These are phyloP conservation scores for Bertia moriformis DNA, from an alignment of 2,329 filamentous ascomycete genomes.

Conservation along the genomic window DNA sequence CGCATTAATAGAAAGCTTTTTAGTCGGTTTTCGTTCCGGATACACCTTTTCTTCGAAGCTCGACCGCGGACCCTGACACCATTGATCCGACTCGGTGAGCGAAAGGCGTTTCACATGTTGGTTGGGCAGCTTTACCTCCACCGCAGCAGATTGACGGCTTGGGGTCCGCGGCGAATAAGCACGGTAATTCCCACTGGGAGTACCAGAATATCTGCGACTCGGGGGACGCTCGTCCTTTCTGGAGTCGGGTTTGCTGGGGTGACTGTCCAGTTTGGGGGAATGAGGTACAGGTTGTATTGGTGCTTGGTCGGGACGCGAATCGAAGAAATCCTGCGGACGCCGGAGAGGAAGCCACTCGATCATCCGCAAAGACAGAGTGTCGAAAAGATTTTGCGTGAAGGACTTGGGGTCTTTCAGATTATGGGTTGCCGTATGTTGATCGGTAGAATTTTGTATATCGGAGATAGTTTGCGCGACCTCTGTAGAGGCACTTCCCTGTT, in stretches of 20 bases:
- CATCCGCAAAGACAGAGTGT: slow-evolving; percentile 25
- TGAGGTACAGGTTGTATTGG: not conserved
- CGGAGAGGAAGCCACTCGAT: slow-evolving; percentile 27
- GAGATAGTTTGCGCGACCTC: too few species aligned
- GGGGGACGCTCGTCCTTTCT: not conserved
- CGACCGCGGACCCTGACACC: slow-evolving; percentile 11
- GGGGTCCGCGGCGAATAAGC: not conserved
- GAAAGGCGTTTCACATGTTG: slow-evolving; percentile 22
- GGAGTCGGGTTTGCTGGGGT: not conserved
- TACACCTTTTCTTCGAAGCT: not conserved
- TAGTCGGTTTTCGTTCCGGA: slow-evolving; percentile 12
- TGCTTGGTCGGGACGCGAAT: slow-evolving; percentile 3
- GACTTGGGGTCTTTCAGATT: slow-evolving; percentile 43
- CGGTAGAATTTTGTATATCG: too few species aligned
- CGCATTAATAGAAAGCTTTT: slow-evolving; percentile 15
- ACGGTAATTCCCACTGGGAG: too few species aligned
- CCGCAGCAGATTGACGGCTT: slow-evolving; percentile 9
- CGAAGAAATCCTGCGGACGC: slow-evolving; percentile 10
- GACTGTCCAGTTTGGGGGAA: not conserved
- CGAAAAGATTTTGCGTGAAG: slow-evolving; percentile 38
- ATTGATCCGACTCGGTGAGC: slow-evolving; percentile 17
- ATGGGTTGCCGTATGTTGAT: not conserved
- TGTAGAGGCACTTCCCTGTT: too few species aligned
- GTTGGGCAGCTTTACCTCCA: slow-evolving; percentile 19
- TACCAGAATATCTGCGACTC: not conserved